Evolutionary conservation across 2,329 filamentous ascomycete genomes (phyloP).

Genomic region (Beauveria pseudobassiana): DNA sequence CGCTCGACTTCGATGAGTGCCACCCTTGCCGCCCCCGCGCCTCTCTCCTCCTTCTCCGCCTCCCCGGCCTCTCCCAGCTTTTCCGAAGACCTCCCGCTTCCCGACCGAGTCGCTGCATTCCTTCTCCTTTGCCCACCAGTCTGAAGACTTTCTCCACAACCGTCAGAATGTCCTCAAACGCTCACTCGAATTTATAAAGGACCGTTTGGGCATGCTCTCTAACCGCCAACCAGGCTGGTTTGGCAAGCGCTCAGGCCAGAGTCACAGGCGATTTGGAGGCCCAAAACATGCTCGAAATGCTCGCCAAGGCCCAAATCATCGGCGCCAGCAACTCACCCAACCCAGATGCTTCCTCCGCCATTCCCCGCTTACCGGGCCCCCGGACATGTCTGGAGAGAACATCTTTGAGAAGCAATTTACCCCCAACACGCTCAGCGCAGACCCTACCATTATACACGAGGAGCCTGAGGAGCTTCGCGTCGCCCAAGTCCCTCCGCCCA

Average conservation of each 20-base stretch:
- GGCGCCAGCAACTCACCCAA: constrained; percentile 56
- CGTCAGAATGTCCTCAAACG: constrained; percentile 89
- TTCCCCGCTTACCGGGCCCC: constrained; percentile 72
- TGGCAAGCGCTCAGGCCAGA: constrained; percentile 77
- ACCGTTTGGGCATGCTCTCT: constrained; percentile 75
- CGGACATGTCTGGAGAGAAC: constrained; percentile 65
- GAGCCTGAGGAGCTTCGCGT: constrained; percentile 14
- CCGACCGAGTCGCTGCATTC: constrained; percentile 95
- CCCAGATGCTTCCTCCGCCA: constrained; percentile 32
- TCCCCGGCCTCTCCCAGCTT: constrained; percentile 67
- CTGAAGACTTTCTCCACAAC: constrained; percentile 83
- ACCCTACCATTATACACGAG: constrained; percentile 26
- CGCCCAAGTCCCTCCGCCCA: constrained; percentile 14
- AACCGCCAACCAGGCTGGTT: constrained; percentile 58
- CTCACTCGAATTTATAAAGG: constrained; percentile 93
- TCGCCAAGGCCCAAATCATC: constrained; percentile 74
- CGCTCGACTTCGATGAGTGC: constrained; percentile 66
- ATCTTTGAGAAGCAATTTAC: constrained; percentile 79
- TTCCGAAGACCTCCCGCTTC: constrained; percentile 82
- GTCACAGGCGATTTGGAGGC: constrained; percentile 76
- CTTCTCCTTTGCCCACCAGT: constrained; percentile 95
- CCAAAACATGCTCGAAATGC: constrained; percentile 82
- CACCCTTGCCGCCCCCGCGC: constrained; percentile 50
- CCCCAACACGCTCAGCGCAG: constrained; percentile 44
- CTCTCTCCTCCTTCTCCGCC: constrained; percentile 44